These are phyloP conservation scores for Didymosphaeria variabile DNA, from an alignment of 2,329 filamentous ascomycete species.

Conservation along the genomic window DNA sequence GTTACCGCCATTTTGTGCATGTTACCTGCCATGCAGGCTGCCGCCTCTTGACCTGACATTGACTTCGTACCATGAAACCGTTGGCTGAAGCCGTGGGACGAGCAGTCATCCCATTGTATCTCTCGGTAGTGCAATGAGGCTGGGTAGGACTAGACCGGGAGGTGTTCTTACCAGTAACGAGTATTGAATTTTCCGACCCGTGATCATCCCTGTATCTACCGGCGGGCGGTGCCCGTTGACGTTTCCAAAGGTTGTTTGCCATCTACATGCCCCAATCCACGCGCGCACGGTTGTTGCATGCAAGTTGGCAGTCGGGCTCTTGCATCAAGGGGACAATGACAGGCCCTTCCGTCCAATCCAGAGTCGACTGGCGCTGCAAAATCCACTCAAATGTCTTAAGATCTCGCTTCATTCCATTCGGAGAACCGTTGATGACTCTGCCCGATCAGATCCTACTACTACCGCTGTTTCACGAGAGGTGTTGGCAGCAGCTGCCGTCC, in stretches of 20 bases:
- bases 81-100: slow-evolving; percentile 39
- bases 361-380: slow-evolving; percentile 26
- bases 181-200: slow-evolving; percentile 20
- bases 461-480: slow-evolving; percentile 38
- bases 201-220: slow-evolving; percentile 19
- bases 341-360: slow-evolving; percentile 32
- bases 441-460: slow-evolving; percentile 28
- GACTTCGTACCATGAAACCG: slow-evolving; percentile 26
- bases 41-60: slow-evolving; percentile 28
- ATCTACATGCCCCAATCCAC: slow-evolving; percentile 22
- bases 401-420: slow-evolving; percentile 43
- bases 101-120: slow-evolving; percentile 29
- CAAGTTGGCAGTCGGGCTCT: slow-evolving; percentile 45
- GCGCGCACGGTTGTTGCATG: slow-evolving; percentile 41
- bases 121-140: slow-evolving; percentile 29
- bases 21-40: slow-evolving; percentile 38
- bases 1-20: slow-evolving; percentile 19
- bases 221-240: slow-evolving; percentile 18
- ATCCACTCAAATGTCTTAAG: slow-evolving; percentile 42
- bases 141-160: slow-evolving; percentile 26
- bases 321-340: slow-evolving; percentile 44
- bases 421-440: slow-evolving; percentile 28
- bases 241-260: slow-evolving; percentile 40
- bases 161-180: slow-evolving; percentile 22
- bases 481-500: slow-evolving; percentile 37